Conservation (phyloP, 495 filamentous ascomycete genomes). For the Hypoxylon rickii region DNA sequence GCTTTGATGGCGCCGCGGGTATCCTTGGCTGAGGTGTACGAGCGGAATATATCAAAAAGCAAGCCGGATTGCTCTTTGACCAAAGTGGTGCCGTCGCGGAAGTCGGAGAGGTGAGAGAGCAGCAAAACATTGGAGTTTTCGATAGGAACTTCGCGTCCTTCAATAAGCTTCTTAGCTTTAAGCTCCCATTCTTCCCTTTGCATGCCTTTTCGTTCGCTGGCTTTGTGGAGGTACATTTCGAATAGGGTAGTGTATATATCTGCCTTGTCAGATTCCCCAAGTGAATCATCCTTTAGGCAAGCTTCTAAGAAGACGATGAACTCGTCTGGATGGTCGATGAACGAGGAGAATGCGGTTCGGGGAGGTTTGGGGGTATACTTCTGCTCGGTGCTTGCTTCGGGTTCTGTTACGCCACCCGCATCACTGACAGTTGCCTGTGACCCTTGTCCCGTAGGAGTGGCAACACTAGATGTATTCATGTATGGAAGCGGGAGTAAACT, state of each 20-base stretch:
- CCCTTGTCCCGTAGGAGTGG: slow-evolving; percentile 48
- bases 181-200: slow-evolving; percentile 78
- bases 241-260: slow-evolving; percentile 96
- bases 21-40: slow-evolving; percentile 92
- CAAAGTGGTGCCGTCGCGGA: slow-evolving; percentile 85
- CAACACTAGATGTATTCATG: slow-evolving; percentile 64
- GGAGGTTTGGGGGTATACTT: slow-evolving; percentile 76
- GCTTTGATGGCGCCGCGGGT: slow-evolving; percentile 88
- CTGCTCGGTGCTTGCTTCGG: slow-evolving; percentile 38
- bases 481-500: slow-evolving; percentile 85
- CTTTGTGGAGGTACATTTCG: slow-evolving; percentile 94
- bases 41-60: slow-evolving; percentile 93
- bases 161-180: slow-evolving; percentile 84
- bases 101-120: slow-evolving; percentile 88
- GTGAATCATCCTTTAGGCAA: slow-evolving; percentile 67
- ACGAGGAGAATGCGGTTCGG: slow-evolving; percentile 91
- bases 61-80: slow-evolving; percentile 94
- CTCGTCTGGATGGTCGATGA: slow-evolving; percentile 89
- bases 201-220: slow-evolving; percentile 69
- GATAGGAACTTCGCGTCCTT: slow-evolving; percentile 75
- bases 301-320: slow-evolving; percentile 92
- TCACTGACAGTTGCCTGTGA: slow-evolving; percentile 44
- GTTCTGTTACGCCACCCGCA: slow-evolving; percentile 25
- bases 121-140: slow-evolving; percentile 93
- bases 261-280: slow-evolving; percentile 69